Evolutionary conservation across 2,329 filamentous ascomycete species (phyloP).

Genomic region (Colletotrichum viniferum): DNA sequence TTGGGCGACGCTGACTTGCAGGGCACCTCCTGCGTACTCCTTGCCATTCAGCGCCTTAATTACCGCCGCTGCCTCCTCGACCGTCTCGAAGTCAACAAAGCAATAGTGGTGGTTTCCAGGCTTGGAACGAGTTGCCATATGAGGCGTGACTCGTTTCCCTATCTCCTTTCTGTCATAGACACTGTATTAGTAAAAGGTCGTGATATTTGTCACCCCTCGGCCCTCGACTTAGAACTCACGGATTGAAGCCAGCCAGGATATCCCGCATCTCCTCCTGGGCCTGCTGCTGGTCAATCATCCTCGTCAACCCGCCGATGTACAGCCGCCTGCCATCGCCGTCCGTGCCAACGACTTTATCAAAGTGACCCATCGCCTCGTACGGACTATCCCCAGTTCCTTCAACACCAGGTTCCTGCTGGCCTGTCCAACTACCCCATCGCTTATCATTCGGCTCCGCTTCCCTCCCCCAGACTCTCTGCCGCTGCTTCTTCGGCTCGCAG

Average conservation of each 20-base stretch:
- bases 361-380: constrained; percentile 32
- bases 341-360: constrained; percentile 31
- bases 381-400: constrained; percentile 28
- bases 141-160: constrained; percentile 62
- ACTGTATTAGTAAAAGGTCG: constrained; percentile 9
- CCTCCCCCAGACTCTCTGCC: constrained; percentile 20
- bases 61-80: constrained; percentile 58
- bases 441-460: constrained; percentile 33
- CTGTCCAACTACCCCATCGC: constrained; percentile 51
- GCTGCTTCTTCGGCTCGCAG: constrained; percentile 58
- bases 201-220: rapidly evolving
- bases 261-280: constrained; percentile 50
- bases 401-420: constrained; percentile 13
- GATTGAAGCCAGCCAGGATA: constrained; percentile 50
- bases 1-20: background rate
- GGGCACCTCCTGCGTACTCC: constrained; percentile 24
- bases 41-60: constrained; percentile 45
- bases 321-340: constrained; percentile 42
- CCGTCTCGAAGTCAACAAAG: constrained; percentile 66
- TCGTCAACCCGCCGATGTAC: constrained; percentile 55
- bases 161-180: constrained; percentile 30
- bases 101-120: constrained; percentile 66
- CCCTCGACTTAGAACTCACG: constrained; percentile 32
- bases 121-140: constrained; percentile 54
- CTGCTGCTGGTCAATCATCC: constrained; percentile 51